Percentiles rank a stretch among this genome's conserved stretches.
phyloP scores from a whole-genome alignment of 1,139 yeast genomes.

The Schwanniomyces etchellsii region DNA sequence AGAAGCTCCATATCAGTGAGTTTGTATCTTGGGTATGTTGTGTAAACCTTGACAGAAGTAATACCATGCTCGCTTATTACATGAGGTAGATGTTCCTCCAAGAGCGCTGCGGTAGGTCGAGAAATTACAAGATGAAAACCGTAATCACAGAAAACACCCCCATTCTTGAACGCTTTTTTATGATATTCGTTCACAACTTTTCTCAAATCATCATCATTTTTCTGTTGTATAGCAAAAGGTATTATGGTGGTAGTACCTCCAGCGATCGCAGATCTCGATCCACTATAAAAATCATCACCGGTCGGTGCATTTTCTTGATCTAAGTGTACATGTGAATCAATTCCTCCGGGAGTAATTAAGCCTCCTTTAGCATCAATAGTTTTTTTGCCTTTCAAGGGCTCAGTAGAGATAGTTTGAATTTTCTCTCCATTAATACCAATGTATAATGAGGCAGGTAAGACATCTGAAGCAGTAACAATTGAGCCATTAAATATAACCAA shows the following conservation, averaged over 20 bases:
- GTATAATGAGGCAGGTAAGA: conserved; percentile 23
- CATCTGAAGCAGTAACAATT: conserved; percentile 31
- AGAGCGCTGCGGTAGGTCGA: conserved; percentile 16
- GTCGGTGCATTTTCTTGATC: conserved; percentile 85
- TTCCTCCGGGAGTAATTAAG: conserved; percentile 42
- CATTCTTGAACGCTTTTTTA: conserved; percentile 19
- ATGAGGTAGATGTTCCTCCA: conserved; percentile 33
- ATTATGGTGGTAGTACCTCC: conserved; percentile 45
- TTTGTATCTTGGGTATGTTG: too few species aligned
- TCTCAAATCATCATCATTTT: conserved; percentile 17
- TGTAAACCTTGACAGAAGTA: too few species aligned
- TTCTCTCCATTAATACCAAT: conserved; percentile 35
- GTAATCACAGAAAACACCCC: conserved; percentile 40
- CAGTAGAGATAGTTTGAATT: conserved; percentile 29
- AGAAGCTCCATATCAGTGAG: too few species aligned
- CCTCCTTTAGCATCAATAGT: conserved; percentile 43
- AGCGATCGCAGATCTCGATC: conserved; percentile 76
- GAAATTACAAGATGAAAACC: conserved; percentile 40
- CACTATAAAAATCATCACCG: conserved; percentile 85
- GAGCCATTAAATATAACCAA: conserved; percentile 26
- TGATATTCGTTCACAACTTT: conserved; percentile 25
- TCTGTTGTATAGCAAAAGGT: conserved; percentile 37
- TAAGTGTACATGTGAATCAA: conserved; percentile 59
- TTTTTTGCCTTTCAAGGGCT: conserved; percentile 19
- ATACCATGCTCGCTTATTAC: too few species aligned